These are phyloP conservation scores for Lentinula raphanica DNA, from an alignment of 768 basidiomycete genomes.

Conservation along the genomic window DNA sequence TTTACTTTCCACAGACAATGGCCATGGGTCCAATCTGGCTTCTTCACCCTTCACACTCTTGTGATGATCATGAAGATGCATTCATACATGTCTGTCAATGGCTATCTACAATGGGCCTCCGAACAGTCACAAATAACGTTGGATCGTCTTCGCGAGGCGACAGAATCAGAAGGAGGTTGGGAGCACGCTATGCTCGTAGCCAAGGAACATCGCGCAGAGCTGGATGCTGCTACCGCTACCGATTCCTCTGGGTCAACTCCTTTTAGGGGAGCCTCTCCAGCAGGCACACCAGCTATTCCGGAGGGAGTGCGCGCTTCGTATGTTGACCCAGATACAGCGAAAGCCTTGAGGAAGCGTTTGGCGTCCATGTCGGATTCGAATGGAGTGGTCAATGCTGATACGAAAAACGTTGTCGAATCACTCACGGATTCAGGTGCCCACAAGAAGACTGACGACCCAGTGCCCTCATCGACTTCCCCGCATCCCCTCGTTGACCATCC, in stretches of 20 bases:
- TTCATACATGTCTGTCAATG: conserved; percentile 87
- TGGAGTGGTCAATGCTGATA: conserved; percentile 15
- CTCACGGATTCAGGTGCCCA: not conserved
- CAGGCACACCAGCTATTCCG: conserved; percentile 38
- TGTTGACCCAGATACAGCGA: conserved; percentile 47
- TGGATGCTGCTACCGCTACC: conserved; percentile 25
- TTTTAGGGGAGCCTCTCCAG: conserved; percentile 22
- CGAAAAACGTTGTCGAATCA: conserved; percentile 4
- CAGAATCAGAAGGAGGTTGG: conserved; percentile 60
- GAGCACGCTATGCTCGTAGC: conserved; percentile 54
- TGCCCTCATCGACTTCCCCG: conserved; percentile 12
- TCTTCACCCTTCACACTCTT: conserved; percentile 80
- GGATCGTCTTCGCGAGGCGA: conserved; percentile 39
- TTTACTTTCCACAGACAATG: conserved; percentile 64
- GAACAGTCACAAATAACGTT: conserved; percentile 42
- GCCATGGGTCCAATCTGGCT: conserved; percentile 97
- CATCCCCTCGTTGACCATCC: conserved; percentile 65
- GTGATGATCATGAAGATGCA: conserved; percentile 97
- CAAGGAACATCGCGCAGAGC: conserved; percentile 34
- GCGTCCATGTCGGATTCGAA: conserved; percentile 26
- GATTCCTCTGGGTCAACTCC: conserved; percentile 15
- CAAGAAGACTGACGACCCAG: conserved; percentile 4
- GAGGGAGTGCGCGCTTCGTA: conserved; percentile 46
- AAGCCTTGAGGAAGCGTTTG: conserved; percentile 55
- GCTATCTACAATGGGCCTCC: conserved; percentile 60